phyloP scores from a whole-genome alignment of 2,329 filamentous ascomycete genomes.

The Talaromyces sp. region DNA sequence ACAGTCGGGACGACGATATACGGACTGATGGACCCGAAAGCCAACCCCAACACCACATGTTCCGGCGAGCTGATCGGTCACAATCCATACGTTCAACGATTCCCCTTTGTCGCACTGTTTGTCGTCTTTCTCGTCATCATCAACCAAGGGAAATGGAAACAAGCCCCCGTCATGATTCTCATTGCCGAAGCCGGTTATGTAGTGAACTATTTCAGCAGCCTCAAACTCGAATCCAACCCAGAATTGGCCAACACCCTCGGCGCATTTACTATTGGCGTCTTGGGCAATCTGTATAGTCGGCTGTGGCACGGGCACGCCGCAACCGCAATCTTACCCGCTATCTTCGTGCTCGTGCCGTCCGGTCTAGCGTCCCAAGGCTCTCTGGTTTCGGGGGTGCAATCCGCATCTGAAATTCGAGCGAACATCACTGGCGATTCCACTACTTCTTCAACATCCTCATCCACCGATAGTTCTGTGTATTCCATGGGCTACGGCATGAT shows the following conservation, averaged over 20 bases:
- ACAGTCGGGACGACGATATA: slow-evolving; percentile 64
- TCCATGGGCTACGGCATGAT: slow-evolving; percentile 47
- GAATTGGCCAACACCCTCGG: slow-evolving; percentile 76
- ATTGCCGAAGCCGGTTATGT: slow-evolving; percentile 72
- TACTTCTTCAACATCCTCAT: slow-evolving; percentile 34
- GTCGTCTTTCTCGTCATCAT: slow-evolving; percentile 71
- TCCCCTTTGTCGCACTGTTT: slow-evolving; percentile 70
- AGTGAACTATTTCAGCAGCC: slow-evolving; percentile 69
- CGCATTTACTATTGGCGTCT: slow-evolving; percentile 69
- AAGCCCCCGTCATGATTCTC: slow-evolving; percentile 69
- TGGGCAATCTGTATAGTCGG: slow-evolving; percentile 75
- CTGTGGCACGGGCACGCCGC: slow-evolving; percentile 72
- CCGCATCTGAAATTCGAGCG: slow-evolving; percentile 51
- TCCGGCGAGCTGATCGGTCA: slow-evolving; percentile 48
- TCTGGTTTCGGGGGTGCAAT: slow-evolving; percentile 54
- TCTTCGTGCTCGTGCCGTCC: slow-evolving; percentile 66
- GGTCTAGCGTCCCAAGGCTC: slow-evolving; percentile 57
- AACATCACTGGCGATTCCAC: slow-evolving; percentile 29
- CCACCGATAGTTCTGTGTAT: slow-evolving; percentile 41
- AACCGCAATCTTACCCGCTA: slow-evolving; percentile 79
- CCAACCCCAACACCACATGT: slow-evolving; percentile 49
- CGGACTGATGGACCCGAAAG: slow-evolving; percentile 56
- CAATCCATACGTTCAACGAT: slow-evolving; percentile 49
- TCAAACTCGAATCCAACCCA: slow-evolving; percentile 64
- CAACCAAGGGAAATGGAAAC: slow-evolving; percentile 77